phyloP scores from a whole-genome alignment of 768 basidiomycete species.

The Tricholoma matsutake region DNA sequence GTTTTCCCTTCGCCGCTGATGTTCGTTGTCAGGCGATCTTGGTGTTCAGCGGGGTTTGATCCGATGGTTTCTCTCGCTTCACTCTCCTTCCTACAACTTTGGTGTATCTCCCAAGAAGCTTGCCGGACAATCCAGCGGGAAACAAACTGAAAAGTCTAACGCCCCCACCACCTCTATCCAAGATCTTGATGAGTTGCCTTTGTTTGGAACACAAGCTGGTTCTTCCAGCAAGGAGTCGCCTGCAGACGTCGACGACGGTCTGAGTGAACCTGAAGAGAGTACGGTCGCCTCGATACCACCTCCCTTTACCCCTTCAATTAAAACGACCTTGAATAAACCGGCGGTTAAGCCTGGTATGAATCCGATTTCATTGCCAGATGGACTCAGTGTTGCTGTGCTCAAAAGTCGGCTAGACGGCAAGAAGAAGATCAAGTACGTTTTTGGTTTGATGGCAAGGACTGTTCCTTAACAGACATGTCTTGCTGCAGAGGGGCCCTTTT shows the following conservation, averaged over 20 bases:
- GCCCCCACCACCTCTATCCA: constrained; percentile 6
- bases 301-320: constrained; percentile 67
- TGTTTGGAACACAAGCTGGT: constrained; percentile 14
- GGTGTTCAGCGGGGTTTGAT: constrained; percentile 77
- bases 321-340: constrained; percentile 45
- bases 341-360: constrained; percentile 20
- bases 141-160: constrained; percentile 3
- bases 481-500: constrained; percentile 60
- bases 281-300: constrained; percentile 45
- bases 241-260: constrained; percentile 10
- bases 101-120: constrained; percentile 52
- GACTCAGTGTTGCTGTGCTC: constrained; percentile 53
- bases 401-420: constrained; percentile 63
- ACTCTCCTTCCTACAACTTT: constrained; percentile 49
- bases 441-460: constrained; percentile 1
- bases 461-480: constrained; percentile 10
- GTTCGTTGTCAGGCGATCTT: constrained; percentile 57
- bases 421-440: constrained; percentile 67
- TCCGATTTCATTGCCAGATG: constrained; percentile 48
- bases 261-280: constrained; percentile 20
- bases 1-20: not conserved
- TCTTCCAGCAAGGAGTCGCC: not conserved
- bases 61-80: constrained; percentile 64
- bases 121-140: constrained; percentile 11
- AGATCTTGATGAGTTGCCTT: constrained; percentile 33